Evolutionary conservation across 2,329 filamentous ascomycete genomes (phyloP).

Genomic region (Phaeosphaeria sp.): DNA sequence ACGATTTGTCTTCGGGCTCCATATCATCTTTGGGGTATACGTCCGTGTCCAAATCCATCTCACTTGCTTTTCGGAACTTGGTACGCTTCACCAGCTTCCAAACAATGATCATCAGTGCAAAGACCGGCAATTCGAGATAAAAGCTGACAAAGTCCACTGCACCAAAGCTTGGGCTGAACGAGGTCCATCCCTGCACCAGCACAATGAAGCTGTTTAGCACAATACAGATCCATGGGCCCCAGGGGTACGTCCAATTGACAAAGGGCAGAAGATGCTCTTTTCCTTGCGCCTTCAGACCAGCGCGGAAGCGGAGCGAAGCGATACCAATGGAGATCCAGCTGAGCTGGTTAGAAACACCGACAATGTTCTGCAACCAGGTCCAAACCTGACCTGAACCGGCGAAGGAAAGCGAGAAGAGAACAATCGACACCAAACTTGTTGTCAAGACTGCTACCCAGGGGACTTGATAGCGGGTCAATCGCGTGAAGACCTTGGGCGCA

Average conservation of each 20-base stretch:
- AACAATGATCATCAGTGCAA: slow-evolving; percentile 31
- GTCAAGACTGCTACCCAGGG: slow-evolving; percentile 47
- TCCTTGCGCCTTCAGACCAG: slow-evolving; percentile 53
- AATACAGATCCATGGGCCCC: slow-evolving; percentile 52
- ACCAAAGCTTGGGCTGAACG: slow-evolving; percentile 60
- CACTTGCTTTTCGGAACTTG: slow-evolving; percentile 28
- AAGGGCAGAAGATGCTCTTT: slow-evolving; percentile 55
- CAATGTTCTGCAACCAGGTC: slow-evolving; percentile 74
- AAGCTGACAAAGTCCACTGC: slow-evolving; percentile 57
- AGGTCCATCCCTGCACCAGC: slow-evolving; percentile 47
- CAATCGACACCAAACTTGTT: slow-evolving; percentile 46
- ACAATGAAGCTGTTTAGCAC: slow-evolving; percentile 38
- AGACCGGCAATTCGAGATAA: slow-evolving; percentile 52
- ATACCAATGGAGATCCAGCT: slow-evolving; percentile 63
- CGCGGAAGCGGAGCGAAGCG: slow-evolving; percentile 65
- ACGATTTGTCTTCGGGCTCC: slow-evolving; percentile 29
- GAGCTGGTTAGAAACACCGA: slow-evolving; percentile 62
- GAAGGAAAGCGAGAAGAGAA: slow-evolving; percentile 53
- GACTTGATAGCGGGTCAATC: slow-evolving; percentile 52
- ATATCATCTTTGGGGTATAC: slow-evolving; percentile 40
- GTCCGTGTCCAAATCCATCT: slow-evolving; percentile 41
- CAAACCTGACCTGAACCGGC: slow-evolving; percentile 48
- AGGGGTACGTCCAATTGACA: slow-evolving; percentile 65
- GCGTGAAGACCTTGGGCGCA: slow-evolving; percentile 74
- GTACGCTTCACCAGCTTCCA: slow-evolving; percentile 41